Evolutionary conservation across 2,329 filamentous ascomycete species (phyloP).

Genomic region (Colletotrichum coccodes): DNA sequence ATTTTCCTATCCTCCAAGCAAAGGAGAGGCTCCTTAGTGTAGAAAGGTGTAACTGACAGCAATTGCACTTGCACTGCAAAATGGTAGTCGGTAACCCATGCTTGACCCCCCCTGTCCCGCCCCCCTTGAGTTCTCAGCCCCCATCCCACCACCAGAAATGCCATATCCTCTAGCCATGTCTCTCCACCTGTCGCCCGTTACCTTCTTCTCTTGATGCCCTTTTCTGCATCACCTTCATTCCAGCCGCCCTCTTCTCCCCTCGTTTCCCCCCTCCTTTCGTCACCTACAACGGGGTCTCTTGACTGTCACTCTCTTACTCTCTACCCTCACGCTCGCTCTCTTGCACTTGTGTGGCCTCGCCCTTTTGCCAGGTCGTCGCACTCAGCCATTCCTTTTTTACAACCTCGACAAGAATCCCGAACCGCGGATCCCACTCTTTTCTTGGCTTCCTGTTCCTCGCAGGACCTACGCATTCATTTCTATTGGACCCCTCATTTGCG

Average conservation of each 20-base stretch:
- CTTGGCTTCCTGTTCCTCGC: constrained; percentile 20
- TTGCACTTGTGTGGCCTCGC: constrained; percentile 9
- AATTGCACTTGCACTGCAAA: not conserved
- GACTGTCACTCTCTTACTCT: constrained; percentile 25
- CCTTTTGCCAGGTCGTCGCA: constrained; percentile 10
- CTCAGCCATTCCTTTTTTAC: constrained; percentile 31
- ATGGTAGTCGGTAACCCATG: not conserved
- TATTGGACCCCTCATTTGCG: constrained; percentile 17
- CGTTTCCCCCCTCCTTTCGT: constrained; percentile 29
- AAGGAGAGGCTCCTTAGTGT: not conserved
- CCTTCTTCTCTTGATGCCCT: constrained; percentile 12
- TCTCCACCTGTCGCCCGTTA: constrained; percentile 21
- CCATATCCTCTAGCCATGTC: constrained; percentile 31
- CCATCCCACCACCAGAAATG: constrained; percentile 24
- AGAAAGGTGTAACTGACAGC: not conserved
- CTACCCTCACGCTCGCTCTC: constrained; percentile 5
- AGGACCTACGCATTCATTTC: constrained; percentile 27
- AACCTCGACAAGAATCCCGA: not conserved
- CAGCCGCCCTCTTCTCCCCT: constrained; percentile 24
- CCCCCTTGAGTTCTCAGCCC: constrained; percentile 6
- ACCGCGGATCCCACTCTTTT: constrained; percentile 25
- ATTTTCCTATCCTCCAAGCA: not conserved
- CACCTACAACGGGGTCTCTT: constrained; percentile 28
- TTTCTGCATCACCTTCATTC: constrained; percentile 32
- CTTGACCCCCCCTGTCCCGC: not conserved